phyloP scores from a whole-genome alignment of 2,329 filamentous ascomycete genomes.

The Exophiala alcalophila region DNA sequence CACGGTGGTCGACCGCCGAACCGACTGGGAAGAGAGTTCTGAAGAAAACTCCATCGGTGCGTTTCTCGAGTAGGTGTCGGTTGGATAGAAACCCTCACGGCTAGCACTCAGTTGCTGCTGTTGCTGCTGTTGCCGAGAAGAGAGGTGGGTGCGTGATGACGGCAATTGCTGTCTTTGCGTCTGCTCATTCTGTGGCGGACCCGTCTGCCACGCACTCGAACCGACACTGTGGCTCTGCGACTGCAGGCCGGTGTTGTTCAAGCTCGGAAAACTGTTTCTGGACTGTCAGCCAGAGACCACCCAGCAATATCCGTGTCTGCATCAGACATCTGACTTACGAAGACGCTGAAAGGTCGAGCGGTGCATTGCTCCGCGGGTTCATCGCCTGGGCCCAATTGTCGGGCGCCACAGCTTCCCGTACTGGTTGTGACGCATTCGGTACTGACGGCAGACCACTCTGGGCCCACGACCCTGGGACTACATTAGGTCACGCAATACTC shows the following conservation, averaged over 20 bases:
- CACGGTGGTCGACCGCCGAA: slow-evolving; percentile 22
- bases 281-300: slow-evolving; percentile 1
- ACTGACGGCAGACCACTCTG: slow-evolving; percentile 20
- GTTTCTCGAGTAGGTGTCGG: slow-evolving; percentile 28
- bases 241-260: slow-evolving; percentile 27
- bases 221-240: slow-evolving; percentile 22
- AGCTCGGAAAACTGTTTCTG: slow-evolving; percentile 26
- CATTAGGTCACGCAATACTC: slow-evolving; percentile 1
- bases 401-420: slow-evolving; percentile 23
- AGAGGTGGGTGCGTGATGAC: slow-evolving; percentile 17
- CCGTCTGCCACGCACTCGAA: slow-evolving; percentile 31
- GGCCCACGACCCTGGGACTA: slow-evolving; percentile 24
- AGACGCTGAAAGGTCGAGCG: slow-evolving; percentile 30
- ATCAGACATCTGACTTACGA: slow-evolving; percentile 13
- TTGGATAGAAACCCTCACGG: slow-evolving; percentile 24
- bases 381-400: slow-evolving; percentile 31
- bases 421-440: slow-evolving; percentile 13
- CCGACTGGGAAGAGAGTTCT: slow-evolving; percentile 18
- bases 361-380: slow-evolving; percentile 24
- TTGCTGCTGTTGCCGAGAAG: slow-evolving; percentile 19
- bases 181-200: slow-evolving; percentile 27
- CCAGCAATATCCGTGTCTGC: background rate
- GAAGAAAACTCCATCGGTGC: slow-evolving; percentile 26
- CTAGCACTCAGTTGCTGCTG: slow-evolving; percentile 18
- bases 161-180: slow-evolving; percentile 23